Percentiles rank a stretch among this genome's conserved stretches.
Conservation (phyloP, 208 protist species). For the Leishmania guyanensis region DNA sequence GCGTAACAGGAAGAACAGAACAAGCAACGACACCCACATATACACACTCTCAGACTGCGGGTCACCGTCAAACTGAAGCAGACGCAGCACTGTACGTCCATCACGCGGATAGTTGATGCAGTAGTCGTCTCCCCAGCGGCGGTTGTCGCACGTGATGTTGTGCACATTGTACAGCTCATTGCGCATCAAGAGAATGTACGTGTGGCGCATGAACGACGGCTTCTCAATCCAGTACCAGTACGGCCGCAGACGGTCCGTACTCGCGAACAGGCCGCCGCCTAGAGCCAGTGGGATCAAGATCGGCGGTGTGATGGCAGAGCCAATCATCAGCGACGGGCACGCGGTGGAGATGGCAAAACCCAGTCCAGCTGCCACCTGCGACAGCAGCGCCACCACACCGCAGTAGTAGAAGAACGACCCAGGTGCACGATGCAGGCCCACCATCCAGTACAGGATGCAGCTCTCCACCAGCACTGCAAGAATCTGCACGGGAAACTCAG, state of each 20-base stretch:
- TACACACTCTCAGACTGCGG: conserved; percentile 43
- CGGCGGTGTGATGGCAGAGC: conserved; percentile 51
- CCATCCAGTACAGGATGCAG: conserved; percentile 70
- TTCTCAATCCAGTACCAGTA: conserved; percentile 89
- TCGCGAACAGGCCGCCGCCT: conserved; percentile 70
- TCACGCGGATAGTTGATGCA: conserved; percentile 51
- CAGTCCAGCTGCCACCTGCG: conserved; percentile 49
- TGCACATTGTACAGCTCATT: conserved; percentile 69
- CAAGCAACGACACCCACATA: conserved; percentile 68
- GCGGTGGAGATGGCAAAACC: conserved; percentile 64
- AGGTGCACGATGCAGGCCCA: conserved; percentile 36
- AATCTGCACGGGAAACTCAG: conserved; percentile 61
- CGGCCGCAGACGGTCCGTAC: conserved; percentile 57
- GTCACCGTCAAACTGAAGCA: conserved; percentile 60
- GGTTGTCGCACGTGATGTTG: conserved; percentile 55
- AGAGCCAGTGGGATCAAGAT: conserved; percentile 67
- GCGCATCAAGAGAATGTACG: conserved; percentile 58
- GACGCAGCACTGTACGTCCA: conserved; percentile 51
- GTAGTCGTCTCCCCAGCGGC: conserved; percentile 44
- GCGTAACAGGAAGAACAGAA: conserved; percentile 56
- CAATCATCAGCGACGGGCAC: conserved; percentile 38
- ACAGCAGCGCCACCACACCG: conserved; percentile 47
- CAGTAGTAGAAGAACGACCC: conserved; percentile 72
- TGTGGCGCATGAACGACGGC: conserved; percentile 69
- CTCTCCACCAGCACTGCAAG: conserved; percentile 44